Base-by-base conservation (phyloP, 768 basidiomycete species). In the Tylopilus subfusipes region DNA sequence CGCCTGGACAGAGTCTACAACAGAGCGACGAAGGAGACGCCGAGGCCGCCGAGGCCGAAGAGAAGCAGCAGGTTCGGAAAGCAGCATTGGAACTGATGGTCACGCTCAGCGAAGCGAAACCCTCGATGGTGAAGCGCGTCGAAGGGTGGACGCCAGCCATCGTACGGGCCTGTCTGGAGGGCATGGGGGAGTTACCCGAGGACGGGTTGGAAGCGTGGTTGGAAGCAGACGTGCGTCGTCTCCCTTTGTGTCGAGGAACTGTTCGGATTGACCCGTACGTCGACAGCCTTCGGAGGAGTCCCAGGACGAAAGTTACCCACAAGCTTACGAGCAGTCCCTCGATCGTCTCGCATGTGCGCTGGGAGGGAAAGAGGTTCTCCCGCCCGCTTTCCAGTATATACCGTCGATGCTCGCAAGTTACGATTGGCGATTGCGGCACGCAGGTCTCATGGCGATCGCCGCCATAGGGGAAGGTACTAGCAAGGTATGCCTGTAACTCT, bases 351-450 rank as follows among this genome's bases (percentile, higher is more conserved):
- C 93, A 11, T 85, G 85, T 68, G 88, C 90, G 0, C 72, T 93
- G 42, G 90, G 89, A 7, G 91, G 93, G 0, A 77, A 84, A 53
- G 74, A 82, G 1, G 81, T 93, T 1, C 73, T 95, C 5, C 92
- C 88, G 0, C 82, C 85, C 11, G 86, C 92, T 6, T 93, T 93
- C 73, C 82, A 85, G 68, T 83, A 84, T 54, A 90, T 92, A 14
- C 90, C 90, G 1, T 84, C 84, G 0, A 90, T 95, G 85, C 76
- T 94, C 53, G 81, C 79, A 0, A 85, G 81, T 52, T 86, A 85
- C 55, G 89, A 93, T 69, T 96, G 93, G 93, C 78, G 89, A 49
- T 79, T 84, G 25, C 77, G 92, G 27, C 91, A 95, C 62, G 91
- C 90, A 0, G 93, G 88, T 12, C 72, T 95, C 24, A 90, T 93